These are phyloP conservation scores for Sugiyamaella americana DNA, from an alignment of 805 yeast genomes.

Conservation along the genomic window DNA sequence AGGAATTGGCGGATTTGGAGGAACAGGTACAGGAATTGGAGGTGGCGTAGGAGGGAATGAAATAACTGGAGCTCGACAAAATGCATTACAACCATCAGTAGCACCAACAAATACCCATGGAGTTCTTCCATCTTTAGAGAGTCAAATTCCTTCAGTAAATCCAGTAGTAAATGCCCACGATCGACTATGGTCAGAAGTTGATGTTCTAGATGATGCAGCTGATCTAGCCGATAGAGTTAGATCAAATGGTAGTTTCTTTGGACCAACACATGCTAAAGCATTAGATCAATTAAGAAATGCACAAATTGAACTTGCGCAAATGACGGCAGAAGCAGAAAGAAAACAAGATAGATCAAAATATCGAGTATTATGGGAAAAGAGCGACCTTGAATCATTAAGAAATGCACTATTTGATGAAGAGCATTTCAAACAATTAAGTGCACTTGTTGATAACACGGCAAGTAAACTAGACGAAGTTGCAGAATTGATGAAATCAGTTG, in stretches of 20 bases:
- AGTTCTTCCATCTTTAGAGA: background rate
- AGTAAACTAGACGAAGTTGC: conserved; percentile 48
- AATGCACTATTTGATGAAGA: conserved; percentile 41
- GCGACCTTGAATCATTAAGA: conserved; percentile 31
- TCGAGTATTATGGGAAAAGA: conserved; percentile 30
- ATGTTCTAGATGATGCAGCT: conserved; percentile 73
- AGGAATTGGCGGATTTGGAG: background rate
- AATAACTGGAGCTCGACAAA: background rate
- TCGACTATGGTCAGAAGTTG: conserved; percentile 80
- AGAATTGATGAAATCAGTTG: conserved; percentile 33
- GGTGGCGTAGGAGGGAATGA: background rate
- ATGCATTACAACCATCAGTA: background rate
- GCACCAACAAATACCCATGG: background rate
- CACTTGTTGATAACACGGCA: conserved; percentile 45
- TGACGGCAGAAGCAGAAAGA: conserved; percentile 33
- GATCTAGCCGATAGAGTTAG: conserved; percentile 43
- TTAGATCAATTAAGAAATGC: conserved; percentile 48
- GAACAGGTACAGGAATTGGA: background rate
- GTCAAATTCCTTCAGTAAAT: conserved; percentile 12
- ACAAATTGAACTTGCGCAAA: conserved; percentile 45
- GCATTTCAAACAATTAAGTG: conserved; percentile 47
- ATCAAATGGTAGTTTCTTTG: conserved; percentile 33
- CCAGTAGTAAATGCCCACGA: conserved; percentile 67
- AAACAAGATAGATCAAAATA: conserved; percentile 25
- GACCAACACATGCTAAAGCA: conserved; percentile 42